phyloP scores from a whole-genome alignment of 1,139 yeast genomes.

The Candida neerlandica region DNA sequence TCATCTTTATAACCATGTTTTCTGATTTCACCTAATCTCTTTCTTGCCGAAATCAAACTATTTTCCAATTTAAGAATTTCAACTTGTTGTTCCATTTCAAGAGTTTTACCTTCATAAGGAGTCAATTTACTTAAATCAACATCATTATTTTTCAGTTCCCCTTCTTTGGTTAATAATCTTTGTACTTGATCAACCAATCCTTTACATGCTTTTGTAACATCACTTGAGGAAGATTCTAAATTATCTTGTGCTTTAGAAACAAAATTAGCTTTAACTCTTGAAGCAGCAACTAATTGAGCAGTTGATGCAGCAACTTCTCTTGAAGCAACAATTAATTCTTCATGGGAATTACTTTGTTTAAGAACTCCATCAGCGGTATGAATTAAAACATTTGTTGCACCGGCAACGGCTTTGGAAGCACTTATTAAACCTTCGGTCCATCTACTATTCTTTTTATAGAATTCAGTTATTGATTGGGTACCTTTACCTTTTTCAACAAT shows the following conservation, averaged over 20 bases:
- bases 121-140: slow-evolving; percentile 71
- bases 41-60: slow-evolving; percentile 69
- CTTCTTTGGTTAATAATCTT: slow-evolving; percentile 49
- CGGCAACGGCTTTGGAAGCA: slow-evolving; percentile 89
- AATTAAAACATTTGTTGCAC: slow-evolving; percentile 77
- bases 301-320: slow-evolving; percentile 93
- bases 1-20: slow-evolving; percentile 59
- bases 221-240: slow-evolving; percentile 68
- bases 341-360: slow-evolving; percentile 64
- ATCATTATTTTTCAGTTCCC: slow-evolving; percentile 30
- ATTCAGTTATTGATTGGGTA: slow-evolving; percentile 66
- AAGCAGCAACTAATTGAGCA: slow-evolving; percentile 90
- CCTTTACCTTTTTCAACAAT: slow-evolving; percentile 78
- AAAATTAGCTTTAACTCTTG: slow-evolving; percentile 81
- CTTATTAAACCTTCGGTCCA: slow-evolving; percentile 96
- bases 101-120: slow-evolving; percentile 81
- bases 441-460: slow-evolving; percentile 83
- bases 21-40: slow-evolving; percentile 82
- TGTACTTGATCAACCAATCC: slow-evolving; percentile 71
- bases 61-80: slow-evolving; percentile 84
- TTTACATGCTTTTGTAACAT: slow-evolving; percentile 76
- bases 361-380: slow-evolving; percentile 87
- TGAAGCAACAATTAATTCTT: slow-evolving; percentile 86
- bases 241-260: slow-evolving; percentile 78
- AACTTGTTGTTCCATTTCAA: slow-evolving; percentile 94